Base-by-base conservation (phyloP, 1,284 basidiomycete genomes). In the Hypsizygus ulmarius region DNA sequence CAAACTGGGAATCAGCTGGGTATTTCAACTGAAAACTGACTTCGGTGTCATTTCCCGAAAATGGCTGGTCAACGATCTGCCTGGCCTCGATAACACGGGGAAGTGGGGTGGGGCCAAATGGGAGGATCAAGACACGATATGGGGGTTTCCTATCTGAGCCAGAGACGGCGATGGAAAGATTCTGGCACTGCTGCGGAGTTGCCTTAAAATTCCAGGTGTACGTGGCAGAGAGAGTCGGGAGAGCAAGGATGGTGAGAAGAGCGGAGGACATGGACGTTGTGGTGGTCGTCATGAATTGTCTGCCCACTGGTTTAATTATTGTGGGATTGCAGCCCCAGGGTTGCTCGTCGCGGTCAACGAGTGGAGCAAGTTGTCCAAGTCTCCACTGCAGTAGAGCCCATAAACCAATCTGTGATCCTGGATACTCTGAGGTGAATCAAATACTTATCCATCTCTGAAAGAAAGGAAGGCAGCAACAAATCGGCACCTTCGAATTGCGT, bases 1-100 rank as follows among this genome's bases (percentile, higher is more conserved):
- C 82, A 51, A 90, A 83, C 56, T 83, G 79, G 1, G 86, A 84
- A 58, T 79, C 73, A 39, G 67, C 71, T 0, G 88, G 87, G 59
- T 78, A 91, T 19, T 73, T 75, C 43, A 90, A 72, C 59, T 77
- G 68, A 62, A 90, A 84, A 33, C 63, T 73, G 29, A 79, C 57
- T 19, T 71, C 66, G 0, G 70, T 68, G 0, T 66, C 62, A 37
- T 64, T 56, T 18, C 64, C 73, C 25, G 69, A 54, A 57, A 88
- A 88, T 5, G 72, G 59, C 16, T 79, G 62, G 54, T 76, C 74
- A 39, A 83, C 62, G 39, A 90, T 84, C 38, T 62, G 77, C 36
- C 88, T 73, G 25, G 74, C 83, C 64, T 91, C 89, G 33, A 78
- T 66, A 49, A 73, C 76, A 51, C 81, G 80, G 5, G 74, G 45